A percentile compares a stretch with the other conserved stretches of the same genome.
Conservation (phyloP, 352 stramenopile species). For the Globisporangium uncinulatum region DNA sequence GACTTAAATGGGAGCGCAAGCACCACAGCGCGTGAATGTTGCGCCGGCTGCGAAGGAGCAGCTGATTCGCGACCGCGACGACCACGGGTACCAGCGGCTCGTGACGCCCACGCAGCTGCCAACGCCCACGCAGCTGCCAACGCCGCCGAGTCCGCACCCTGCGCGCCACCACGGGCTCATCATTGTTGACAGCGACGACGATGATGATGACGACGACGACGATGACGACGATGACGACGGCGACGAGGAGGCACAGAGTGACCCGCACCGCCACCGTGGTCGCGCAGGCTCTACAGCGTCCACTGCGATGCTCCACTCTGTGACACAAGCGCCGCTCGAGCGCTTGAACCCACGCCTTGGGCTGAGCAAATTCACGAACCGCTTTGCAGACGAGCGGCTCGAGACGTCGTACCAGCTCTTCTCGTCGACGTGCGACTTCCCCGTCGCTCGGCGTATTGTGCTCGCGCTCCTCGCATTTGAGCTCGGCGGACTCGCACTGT, state of each 20-base stretch:
- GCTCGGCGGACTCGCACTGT: conserved; percentile 49
- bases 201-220: conserved; percentile 9
- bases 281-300: conserved; percentile 7
- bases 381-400: conserved; percentile 59
- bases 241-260: not conserved
- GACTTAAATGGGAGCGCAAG: not conserved
- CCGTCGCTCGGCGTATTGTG: conserved; percentile 48
- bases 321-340: conserved; percentile 3
- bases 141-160: not conserved
- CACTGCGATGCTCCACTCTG: conserved; percentile 8
- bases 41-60: conserved; percentile 16
- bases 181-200: conserved; percentile 6
- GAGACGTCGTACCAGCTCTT: conserved; percentile 81
- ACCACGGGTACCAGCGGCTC: conserved; percentile 9
- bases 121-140: conserved; percentile 6
- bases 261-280: conserved; percentile 1
- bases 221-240: conserved; percentile 4
- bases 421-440: conserved; percentile 66
- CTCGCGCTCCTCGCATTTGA: conserved; percentile 56
- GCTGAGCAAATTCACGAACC: conserved; percentile 53
- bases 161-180: conserved; percentile 6
- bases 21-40: conserved; percentile 14
- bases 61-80: conserved; percentile 17
- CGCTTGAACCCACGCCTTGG: conserved; percentile 52
- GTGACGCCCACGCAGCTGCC: conserved; percentile 8